Conservation (phyloP, 2,329 filamentous ascomycete genomes). For the Fusarium anguioides region DNA sequence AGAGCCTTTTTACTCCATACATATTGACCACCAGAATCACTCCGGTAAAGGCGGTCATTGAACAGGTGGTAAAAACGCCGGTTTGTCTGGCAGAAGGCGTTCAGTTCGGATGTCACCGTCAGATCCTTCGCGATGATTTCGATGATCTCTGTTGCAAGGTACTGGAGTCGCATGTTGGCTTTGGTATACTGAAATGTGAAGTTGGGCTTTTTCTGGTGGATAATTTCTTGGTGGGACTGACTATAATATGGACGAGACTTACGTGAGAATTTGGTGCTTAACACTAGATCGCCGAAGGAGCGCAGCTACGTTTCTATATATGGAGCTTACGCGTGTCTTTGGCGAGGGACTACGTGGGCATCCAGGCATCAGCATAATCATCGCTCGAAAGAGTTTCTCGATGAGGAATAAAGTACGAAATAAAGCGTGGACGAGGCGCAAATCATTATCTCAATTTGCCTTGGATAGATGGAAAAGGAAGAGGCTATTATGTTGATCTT, state of each 20-base stretch:
- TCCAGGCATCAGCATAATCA: too few species aligned
- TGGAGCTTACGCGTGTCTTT: not conserved
- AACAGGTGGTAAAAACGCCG: not conserved
- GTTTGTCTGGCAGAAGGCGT: not conserved
- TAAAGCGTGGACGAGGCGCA: too few species aligned
- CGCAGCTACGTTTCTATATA: too few species aligned
- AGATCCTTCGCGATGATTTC: not conserved
- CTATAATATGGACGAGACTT: not conserved
- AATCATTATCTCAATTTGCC: too few species aligned
- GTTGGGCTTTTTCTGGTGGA: rapidly evolving
- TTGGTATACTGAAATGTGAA: rapidly evolving
- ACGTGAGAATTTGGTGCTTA: slow-evolving; percentile 4
- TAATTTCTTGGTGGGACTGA: rapidly evolving
- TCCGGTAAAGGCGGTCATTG: not conserved
- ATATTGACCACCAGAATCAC: not conserved
- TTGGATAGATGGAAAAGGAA: too few species aligned
- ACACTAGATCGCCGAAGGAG: not conserved
- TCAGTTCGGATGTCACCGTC: not conserved
- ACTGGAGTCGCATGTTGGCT: not conserved
- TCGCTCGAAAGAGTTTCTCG: too few species aligned
- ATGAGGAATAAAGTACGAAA: too few species aligned
- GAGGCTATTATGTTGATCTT: too few species aligned
- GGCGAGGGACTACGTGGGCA: rapidly evolving
- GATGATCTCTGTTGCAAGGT: slow-evolving; percentile 11
- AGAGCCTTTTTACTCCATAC: not conserved